Percentiles rank a stretch among this genome's conserved stretches.
Conservation (phyloP, 1,139 yeast species). For the Kurtzmaniella quercitrusa region DNA sequence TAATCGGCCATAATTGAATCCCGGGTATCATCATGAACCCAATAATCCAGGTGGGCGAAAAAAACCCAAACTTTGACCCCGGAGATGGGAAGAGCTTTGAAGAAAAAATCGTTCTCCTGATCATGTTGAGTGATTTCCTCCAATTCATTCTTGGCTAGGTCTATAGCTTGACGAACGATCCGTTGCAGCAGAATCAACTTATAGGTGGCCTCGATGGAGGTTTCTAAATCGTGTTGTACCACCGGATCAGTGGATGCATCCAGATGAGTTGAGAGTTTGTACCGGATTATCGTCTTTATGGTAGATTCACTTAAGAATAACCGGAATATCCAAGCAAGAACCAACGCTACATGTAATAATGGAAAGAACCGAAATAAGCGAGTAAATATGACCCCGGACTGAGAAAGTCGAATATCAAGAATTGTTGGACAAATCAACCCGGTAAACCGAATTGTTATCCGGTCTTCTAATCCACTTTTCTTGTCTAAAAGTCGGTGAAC, state of each 20-base stretch:
- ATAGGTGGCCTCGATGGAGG: constrained; percentile 41
- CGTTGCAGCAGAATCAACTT: constrained; percentile 35
- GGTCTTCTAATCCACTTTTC: constrained; percentile 12
- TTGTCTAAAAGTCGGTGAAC: constrained; percentile 23
- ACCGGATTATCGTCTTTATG: constrained; percentile 18
- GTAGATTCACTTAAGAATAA: constrained; percentile 17
- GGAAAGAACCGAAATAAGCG: constrained; percentile 30
- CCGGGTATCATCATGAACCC: constrained; percentile 54
- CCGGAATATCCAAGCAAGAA: constrained; percentile 18
- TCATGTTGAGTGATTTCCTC: constrained; percentile 37
- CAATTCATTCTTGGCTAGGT: constrained; percentile 58
- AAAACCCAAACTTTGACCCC: constrained; percentile 45
- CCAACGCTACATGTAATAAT: constrained; percentile 21
- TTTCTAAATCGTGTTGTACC: constrained; percentile 20
- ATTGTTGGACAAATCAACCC: constrained; percentile 67
- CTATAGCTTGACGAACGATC: constrained; percentile 49
- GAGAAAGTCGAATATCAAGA: constrained; percentile 48
- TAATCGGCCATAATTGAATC: constrained; percentile 35
- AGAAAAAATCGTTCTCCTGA: constrained; percentile 46
- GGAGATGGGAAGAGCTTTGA: constrained; percentile 21
- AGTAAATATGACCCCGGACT: constrained; percentile 42
- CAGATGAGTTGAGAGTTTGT: background rate
- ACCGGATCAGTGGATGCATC: constrained; percentile 1
- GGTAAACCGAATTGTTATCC: constrained; percentile 31
- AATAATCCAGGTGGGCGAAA: constrained; percentile 55